Conservation (phyloP, 2,329 filamentous ascomycete genomes). For the Venturia aucupariae region DNA sequence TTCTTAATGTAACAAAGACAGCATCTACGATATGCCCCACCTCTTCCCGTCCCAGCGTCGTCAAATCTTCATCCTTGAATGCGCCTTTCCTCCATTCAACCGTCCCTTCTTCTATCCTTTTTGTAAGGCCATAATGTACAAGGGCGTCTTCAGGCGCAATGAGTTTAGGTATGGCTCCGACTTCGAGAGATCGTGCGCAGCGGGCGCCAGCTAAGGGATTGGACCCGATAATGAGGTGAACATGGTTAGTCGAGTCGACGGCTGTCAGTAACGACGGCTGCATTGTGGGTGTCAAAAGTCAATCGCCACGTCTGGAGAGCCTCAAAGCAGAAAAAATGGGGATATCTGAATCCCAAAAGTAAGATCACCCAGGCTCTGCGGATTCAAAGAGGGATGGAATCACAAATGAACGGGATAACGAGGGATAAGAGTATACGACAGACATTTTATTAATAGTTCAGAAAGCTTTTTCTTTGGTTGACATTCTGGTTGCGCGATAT, state of each 20-base stretch:
- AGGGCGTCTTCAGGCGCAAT: constrained; percentile 59
- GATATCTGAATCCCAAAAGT: background rate
- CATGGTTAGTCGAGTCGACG: constrained; percentile 57
- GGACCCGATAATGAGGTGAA: constrained; percentile 79
- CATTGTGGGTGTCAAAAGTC: constrained; percentile 24
- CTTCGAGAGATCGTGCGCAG: constrained; percentile 68
- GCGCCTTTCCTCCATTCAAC: constrained; percentile 56
- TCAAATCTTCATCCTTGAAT: constrained; percentile 65
- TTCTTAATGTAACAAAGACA: constrained; percentile 70
- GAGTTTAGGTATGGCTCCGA: constrained; percentile 72
- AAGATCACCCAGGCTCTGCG: background rate
- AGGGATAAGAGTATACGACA: background rate
- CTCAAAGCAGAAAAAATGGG: background rate
- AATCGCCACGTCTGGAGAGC: background rate
- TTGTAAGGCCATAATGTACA: constrained; percentile 51
- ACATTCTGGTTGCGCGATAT: background rate
- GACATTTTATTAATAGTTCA: background rate
- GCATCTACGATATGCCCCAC: constrained; percentile 74
- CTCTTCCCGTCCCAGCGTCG: constrained; percentile 67
- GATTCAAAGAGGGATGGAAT: background rate
- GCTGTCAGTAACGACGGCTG: constrained; percentile 58
- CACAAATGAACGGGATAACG: background rate
- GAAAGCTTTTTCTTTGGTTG: background rate
- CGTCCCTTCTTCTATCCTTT: constrained; percentile 55
- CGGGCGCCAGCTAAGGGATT: constrained; percentile 81